Conservation (phyloP, 129 eudicot species). For the Lonicera japonica region DNA sequence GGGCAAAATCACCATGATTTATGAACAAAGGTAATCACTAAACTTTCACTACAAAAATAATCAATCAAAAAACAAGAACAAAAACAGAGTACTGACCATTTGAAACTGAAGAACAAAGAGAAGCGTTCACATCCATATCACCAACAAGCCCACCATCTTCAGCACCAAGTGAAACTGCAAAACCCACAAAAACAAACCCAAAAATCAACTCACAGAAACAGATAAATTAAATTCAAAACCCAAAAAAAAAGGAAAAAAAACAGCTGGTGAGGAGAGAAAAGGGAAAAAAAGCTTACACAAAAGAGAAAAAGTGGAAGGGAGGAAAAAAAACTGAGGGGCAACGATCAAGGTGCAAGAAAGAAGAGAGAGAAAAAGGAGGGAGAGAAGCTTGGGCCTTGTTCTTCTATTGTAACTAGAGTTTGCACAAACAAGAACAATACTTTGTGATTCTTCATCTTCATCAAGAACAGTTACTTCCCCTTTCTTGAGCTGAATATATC, state of each 20-base stretch:
- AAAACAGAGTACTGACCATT: constrained; percentile 42
- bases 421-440: constrained; percentile 23
- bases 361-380: constrained; percentile 42
- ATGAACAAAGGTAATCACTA: neutral
- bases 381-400: constrained; percentile 53
- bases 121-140: constrained; percentile 27
- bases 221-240: neutral
- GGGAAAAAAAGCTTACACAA: constrained; percentile 31
- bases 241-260: constrained; percentile 2
- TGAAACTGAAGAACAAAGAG: constrained; percentile 65
- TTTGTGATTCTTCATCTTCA: constrained; percentile 42
- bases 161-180: constrained; percentile 58
- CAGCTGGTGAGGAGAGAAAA: constrained; percentile 3
- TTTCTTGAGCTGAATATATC: constrained; percentile 31
- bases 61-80: neutral
- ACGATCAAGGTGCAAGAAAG: constrained; percentile 59
- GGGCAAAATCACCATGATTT: no score
- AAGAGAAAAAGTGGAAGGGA: constrained; percentile 39
- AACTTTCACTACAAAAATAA: neutral
- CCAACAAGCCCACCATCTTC: constrained; percentile 35
- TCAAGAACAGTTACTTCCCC: constrained; percentile 23
- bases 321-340: constrained; percentile 40
- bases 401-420: constrained; percentile 32
- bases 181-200: constrained; percentile 13
- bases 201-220: neutral